Percentiles rank a stretch among this genome's conserved stretches.
phyloP scores from a whole-genome alignment of 2,329 filamentous ascomycete species.

The Diaporthe ampelina region DNA sequence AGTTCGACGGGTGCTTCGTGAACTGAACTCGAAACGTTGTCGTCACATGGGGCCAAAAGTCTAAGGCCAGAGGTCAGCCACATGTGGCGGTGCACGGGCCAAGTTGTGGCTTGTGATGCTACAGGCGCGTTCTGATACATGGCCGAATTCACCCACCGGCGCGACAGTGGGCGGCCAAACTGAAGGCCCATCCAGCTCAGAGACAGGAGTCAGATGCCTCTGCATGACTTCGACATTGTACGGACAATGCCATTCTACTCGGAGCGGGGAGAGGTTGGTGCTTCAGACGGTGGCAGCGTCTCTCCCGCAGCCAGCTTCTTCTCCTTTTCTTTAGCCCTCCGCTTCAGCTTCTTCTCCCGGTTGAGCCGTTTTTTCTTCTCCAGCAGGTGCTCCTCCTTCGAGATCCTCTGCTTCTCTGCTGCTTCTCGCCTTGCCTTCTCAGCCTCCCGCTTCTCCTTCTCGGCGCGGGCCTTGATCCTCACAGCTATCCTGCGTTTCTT shows the following conservation, averaged over 20 bases:
- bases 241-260: conserved; percentile 5
- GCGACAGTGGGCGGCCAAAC: background rate
- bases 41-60: conserved; percentile 9
- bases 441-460: conserved; percentile 49
- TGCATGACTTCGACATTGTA: background rate
- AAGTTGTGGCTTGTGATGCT: background rate
- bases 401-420: conserved; percentile 55
- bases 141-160: background rate
- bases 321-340: conserved; percentile 69
- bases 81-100: conserved; percentile 30
- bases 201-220: background rate
- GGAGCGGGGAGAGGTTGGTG: background rate
- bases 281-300: conserved; percentile 14
- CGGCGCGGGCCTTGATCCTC: conserved; percentile 60
- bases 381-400: conserved; percentile 69
- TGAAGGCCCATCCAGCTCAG: background rate
- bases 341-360: conserved; percentile 70
- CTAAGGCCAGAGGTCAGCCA: background rate
- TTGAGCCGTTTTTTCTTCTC: conserved; percentile 76
- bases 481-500: conserved; percentile 71
- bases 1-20: too few species aligned
- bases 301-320: conserved; percentile 56
- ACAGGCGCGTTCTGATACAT: background rate
- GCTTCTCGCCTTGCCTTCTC: conserved; percentile 51
- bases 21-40: conserved; percentile 10